Conservation (phyloP, 768 basidiomycete species). For the Tylopilus subfusipes region DNA sequence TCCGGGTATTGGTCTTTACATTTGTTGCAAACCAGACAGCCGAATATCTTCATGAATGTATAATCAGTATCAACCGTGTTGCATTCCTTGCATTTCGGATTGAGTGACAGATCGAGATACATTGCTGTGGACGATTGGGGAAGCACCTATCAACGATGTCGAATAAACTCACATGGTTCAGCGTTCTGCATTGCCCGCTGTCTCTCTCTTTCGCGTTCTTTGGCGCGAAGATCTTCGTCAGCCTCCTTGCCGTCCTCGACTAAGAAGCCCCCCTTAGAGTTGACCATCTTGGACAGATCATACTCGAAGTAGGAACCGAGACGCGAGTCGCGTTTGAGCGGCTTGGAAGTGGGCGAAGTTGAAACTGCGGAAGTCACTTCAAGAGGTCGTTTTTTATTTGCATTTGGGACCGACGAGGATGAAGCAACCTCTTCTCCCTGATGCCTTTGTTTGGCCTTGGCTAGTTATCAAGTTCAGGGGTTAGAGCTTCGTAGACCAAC, state of each 20-base stretch:
- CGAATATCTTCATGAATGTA: conserved; percentile 76
- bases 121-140: conserved; percentile 52
- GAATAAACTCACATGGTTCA: conserved; percentile 56
- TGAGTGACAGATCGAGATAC: conserved; percentile 63
- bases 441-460: conserved; percentile 72
- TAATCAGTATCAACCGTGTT: conserved; percentile 86
- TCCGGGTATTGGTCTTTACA: conserved; percentile 91
- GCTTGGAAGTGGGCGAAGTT: conserved; percentile 56
- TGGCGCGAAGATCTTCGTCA: conserved; percentile 68
- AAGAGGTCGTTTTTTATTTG: conserved; percentile 75
- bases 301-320: conserved; percentile 95
- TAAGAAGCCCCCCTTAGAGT: conserved; percentile 94
- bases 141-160: neutral
- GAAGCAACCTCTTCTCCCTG: conserved; percentile 52
- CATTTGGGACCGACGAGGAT: conserved; percentile 48
- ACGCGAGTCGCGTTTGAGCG: conserved; percentile 67
- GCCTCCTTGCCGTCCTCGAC: conserved; percentile 83
- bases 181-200: conserved; percentile 70
- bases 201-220: conserved; percentile 79
- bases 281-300: conserved; percentile 95
- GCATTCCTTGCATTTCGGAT: conserved; percentile 87
- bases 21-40: conserved; percentile 79
- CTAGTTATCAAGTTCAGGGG: conserved; percentile 34
- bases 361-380: conserved; percentile 53
- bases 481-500: neutral